A percentile compares a stretch with the other conserved stretches of the same genome.
Conservation (phyloP, 495 filamentous ascomycete species). For the Trypethelium eluteriae region DNA sequence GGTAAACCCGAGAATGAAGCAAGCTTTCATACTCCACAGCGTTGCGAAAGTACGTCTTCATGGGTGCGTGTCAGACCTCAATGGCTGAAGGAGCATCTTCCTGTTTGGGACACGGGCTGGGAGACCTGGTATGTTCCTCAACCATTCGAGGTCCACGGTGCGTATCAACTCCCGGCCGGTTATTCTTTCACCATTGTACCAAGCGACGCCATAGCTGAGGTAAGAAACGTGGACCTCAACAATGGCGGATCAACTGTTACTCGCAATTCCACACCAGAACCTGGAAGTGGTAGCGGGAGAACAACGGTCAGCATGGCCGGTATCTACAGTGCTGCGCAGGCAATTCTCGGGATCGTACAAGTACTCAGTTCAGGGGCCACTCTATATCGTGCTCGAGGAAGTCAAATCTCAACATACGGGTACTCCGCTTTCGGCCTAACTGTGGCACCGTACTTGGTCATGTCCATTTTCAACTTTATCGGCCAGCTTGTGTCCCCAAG, state of each 20-base stretch:
- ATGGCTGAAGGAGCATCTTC: background rate
- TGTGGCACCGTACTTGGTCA: conserved; percentile 52
- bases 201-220: background rate
- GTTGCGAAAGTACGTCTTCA: background rate
- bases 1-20: conserved; percentile 20
- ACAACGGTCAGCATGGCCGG: conserved; percentile 1
- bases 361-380: conserved; percentile 36
- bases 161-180: background rate
- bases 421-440: conserved; percentile 43
- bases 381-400: conserved; percentile 34
- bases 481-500: conserved; percentile 34
- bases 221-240: background rate
- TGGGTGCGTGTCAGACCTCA: background rate
- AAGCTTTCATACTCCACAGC: conserved; percentile 9
- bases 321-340: conserved; percentile 32
- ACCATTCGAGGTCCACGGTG: background rate
- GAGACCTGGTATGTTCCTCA: background rate
- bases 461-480: conserved; percentile 60
- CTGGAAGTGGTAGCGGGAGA: background rate
- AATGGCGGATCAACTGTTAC: background rate
- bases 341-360: conserved; percentile 37
- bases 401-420: conserved; percentile 38
- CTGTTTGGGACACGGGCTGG: background rate
- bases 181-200: conserved; percentile 1
- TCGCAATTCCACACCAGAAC: background rate